Conservation (phyloP, 495 filamentous ascomycete species). For the Lepraria neglecta region DNA sequence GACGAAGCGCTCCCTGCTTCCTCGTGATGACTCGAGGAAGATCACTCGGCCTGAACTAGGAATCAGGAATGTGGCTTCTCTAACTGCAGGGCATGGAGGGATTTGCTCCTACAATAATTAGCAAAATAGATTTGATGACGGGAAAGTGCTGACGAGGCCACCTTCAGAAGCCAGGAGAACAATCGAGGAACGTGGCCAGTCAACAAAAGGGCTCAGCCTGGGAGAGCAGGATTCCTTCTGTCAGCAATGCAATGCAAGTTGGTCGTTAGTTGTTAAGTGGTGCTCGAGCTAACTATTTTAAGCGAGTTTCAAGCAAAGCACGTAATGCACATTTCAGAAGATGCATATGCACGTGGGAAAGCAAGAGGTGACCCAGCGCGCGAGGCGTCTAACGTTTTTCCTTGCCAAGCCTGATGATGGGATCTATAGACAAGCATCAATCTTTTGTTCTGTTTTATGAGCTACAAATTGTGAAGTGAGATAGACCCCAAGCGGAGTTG, state of each 20-base stretch:
- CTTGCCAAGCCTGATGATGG: too few species aligned
- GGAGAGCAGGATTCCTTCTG: not conserved
- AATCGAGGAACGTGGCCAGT: not conserved
- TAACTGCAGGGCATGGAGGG: not conserved
- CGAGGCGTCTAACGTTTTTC: too few species aligned
- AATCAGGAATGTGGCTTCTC: not conserved
- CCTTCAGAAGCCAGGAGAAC: not conserved
- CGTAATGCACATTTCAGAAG: too few species aligned
- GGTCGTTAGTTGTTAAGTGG: too few species aligned
- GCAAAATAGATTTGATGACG: not conserved
- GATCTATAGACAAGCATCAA: too few species aligned
- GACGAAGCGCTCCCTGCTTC: not conserved
- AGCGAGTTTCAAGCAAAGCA: too few species aligned
- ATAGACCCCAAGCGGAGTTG: too few species aligned
- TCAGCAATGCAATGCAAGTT: not conserved
- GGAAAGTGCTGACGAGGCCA: not conserved
- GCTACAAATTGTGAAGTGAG: too few species aligned
- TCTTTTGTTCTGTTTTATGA: too few species aligned
- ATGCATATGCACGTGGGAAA: too few species aligned
- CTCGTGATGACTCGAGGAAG: not conserved
- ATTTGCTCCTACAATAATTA: not conserved
- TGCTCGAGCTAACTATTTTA: too few species aligned
- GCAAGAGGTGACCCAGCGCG: too few species aligned
- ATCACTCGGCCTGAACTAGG: not conserved
- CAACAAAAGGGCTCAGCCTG: not conserved